Evolutionary conservation across 164 flowering plant genomes (phyloP), one percentile per base, ranked within the genome.

Genomic region (Kalanchoe fedtschenkoi): DNA sequence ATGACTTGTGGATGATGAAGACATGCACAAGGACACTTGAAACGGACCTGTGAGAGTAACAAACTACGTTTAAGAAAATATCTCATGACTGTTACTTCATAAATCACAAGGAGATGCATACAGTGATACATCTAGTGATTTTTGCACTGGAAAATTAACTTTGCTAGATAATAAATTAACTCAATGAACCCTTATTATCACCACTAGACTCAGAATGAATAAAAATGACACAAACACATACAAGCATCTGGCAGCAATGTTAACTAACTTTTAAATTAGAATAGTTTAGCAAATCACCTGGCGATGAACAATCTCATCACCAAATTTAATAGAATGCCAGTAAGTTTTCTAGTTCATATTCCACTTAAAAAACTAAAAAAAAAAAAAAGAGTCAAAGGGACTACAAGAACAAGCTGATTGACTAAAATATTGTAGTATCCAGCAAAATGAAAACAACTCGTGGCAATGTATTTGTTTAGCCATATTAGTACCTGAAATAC

Each of bases 401-500:
- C n/a, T n/a, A n/a, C n/a, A 7, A 47, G 22, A 21, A 47, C 54
- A 26, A 47, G 54, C 14, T 47, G 19, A 42, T 42, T 42, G 3
- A n/a, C 3, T 1, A 42, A 6, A 15, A 15, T 13, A 47, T 3
- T 47, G 0, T 21, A 47, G 29, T 44, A 44, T 0, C 54, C 29
- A 47, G 22, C 54, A 34, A 64, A 34, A 65, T 53, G 41, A 59
- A 42, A 34, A 28, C 9, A 24, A 32, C 16, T 46, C 13, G 37
- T 28, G 51, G 28, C 41, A 19, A 41, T 5, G 33, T 28, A 33
- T 63, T 46, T 10, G 11, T 42, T 65, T 26, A 24, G 30, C 7
- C 30, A 37, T 9, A 19, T 4, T 33, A 35, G 13, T 57, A 92
- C 98, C 95, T 70, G 82, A 76, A 71, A 89, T 69, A 51, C 81